Conservation (phyloP, 2,329 filamentous ascomycete genomes). For the Colletotrichum sp. region DNA sequence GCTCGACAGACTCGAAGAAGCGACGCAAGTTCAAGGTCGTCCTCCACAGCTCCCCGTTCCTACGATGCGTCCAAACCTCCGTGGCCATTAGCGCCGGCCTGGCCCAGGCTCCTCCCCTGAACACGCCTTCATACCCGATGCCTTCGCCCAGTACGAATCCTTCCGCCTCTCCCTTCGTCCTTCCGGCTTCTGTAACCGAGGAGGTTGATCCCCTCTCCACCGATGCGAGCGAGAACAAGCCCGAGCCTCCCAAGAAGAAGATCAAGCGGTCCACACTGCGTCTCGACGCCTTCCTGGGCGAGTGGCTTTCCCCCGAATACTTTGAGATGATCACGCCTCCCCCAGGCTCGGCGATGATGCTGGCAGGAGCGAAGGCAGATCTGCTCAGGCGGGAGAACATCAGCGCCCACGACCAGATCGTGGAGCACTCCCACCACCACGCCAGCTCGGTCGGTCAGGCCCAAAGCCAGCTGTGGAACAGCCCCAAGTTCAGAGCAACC, state of each 20-base stretch:
- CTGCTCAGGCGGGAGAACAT: conserved; percentile 79
- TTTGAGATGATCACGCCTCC: conserved; percentile 92
- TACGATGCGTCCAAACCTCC: conserved; percentile 91
- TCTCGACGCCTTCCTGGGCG: conserved; percentile 90
- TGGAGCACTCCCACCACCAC: conserved; percentile 14
- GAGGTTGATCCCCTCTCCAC: conserved; percentile 4
- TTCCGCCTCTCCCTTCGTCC: conserved; percentile 10
- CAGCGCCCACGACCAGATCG: conserved; percentile 40
- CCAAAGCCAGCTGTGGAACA: conserved; percentile 42
- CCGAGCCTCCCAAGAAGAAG: conserved; percentile 16
- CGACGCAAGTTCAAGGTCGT: conserved; percentile 77
- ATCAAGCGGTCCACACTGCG: conserved; percentile 70
- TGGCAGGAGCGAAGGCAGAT: conserved; percentile 87
- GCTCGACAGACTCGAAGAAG: conserved; percentile 34
- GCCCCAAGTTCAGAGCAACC: conserved; percentile 19
- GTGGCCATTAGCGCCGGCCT: conserved; percentile 88
- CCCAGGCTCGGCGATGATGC: conserved; percentile 84
- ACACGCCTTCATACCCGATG: conserved; percentile 33
- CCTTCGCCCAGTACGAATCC: conserved; percentile 29
- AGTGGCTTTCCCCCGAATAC: conserved; percentile 94
- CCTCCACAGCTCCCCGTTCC: conserved; percentile 91
- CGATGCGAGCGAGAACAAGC: conserved; percentile 13
- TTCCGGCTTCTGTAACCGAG: conserved; percentile 5
- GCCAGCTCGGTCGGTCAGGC: conserved; percentile 17
- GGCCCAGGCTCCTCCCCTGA: conserved; percentile 59